Evolutionary conservation across 83 land plant species (phyloP).

Genomic region (Picea abies): DNA sequence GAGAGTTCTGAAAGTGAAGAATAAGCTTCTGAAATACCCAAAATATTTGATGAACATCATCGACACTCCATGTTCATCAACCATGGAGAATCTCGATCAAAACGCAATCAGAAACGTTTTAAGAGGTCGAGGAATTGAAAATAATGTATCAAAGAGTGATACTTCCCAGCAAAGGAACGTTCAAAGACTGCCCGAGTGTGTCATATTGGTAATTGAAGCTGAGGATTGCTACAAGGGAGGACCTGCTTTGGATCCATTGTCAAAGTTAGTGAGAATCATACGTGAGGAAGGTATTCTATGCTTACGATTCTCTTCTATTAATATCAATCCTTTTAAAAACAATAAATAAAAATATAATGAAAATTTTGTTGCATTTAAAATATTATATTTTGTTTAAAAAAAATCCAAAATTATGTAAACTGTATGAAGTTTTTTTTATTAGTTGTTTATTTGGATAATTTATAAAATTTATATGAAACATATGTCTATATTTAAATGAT

Average conservation of each 20-base stretch:
- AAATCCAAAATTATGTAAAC: too few relatives aligned
- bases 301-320: too few relatives aligned
- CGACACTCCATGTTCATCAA: constrained; percentile 22
- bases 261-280: constrained; percentile 2
- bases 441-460: too few relatives aligned
- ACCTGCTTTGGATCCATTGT: constrained; percentile 2
- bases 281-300: constrained; percentile 17
- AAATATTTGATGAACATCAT: constrained; percentile 13
- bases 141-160: too few relatives aligned
- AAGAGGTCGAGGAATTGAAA: not conserved
- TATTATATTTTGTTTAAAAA: too few relatives aligned
- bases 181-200: constrained; percentile 21
- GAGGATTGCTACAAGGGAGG: not conserved
- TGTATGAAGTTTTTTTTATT: too few relatives aligned
- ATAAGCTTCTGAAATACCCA: not conserved
- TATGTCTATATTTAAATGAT: too few relatives aligned
- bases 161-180: not conserved
- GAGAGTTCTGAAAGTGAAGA: constrained; percentile 9
- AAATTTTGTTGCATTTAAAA: too few relatives aligned
- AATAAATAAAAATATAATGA: too few relatives aligned
- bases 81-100: not conserved
- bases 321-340: too few relatives aligned
- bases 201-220: constrained; percentile 19
- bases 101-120: constrained; percentile 10
- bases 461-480: too few relatives aligned